These are phyloP conservation scores for Thielaviopsis ethacetica DNA, from an alignment of 2,329 filamentous ascomycete genomes.

Conservation along the genomic window DNA sequence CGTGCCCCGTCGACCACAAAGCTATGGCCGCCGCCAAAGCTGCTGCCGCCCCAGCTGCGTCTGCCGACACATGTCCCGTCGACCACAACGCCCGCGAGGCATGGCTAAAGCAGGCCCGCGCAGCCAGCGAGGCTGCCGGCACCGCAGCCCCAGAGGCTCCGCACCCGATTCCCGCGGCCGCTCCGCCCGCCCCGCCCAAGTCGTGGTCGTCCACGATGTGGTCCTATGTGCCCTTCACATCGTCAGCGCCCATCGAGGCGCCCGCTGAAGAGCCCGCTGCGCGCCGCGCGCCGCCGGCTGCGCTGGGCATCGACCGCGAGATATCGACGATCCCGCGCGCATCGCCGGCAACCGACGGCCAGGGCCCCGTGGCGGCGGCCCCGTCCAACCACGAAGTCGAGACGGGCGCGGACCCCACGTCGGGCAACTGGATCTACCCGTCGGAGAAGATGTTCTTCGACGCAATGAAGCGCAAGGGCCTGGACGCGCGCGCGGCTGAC, in stretches of 20 bases:
- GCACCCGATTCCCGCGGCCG: not conserved
- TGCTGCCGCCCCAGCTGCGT: constrained; percentile 8
- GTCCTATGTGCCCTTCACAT: constrained; percentile 26
- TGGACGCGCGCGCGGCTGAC: constrained; percentile 52
- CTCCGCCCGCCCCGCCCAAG: constrained; percentile 18
- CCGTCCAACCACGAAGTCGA: constrained; percentile 66
- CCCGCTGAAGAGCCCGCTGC: constrained; percentile 10
- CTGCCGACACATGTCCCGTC: constrained; percentile 53
- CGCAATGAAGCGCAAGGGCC: constrained; percentile 82
- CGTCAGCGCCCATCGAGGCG: constrained; percentile 14
- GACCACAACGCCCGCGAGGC: constrained; percentile 77
- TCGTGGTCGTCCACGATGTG: constrained; percentile 29
- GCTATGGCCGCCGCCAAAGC: constrained; percentile 7
- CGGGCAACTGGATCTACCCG: constrained; percentile 94
- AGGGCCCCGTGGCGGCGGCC: constrained; percentile 20
- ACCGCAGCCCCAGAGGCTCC: constrained; percentile 18
- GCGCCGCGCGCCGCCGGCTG: not conserved
- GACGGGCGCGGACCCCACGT: constrained; percentile 48
- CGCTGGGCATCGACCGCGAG: constrained; percentile 51
- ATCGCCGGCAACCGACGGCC: constrained; percentile 13
- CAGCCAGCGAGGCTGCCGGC: constrained; percentile 23
- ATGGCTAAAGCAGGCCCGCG: constrained; percentile 59
- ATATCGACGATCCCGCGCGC: constrained; percentile 66
- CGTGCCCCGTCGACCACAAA: constrained; percentile 4
- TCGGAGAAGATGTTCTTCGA: constrained; percentile 97